phyloP scores from a whole-genome alignment of 2,329 filamentous ascomycete genomes.

The Hymenoscyphus infarciens region DNA sequence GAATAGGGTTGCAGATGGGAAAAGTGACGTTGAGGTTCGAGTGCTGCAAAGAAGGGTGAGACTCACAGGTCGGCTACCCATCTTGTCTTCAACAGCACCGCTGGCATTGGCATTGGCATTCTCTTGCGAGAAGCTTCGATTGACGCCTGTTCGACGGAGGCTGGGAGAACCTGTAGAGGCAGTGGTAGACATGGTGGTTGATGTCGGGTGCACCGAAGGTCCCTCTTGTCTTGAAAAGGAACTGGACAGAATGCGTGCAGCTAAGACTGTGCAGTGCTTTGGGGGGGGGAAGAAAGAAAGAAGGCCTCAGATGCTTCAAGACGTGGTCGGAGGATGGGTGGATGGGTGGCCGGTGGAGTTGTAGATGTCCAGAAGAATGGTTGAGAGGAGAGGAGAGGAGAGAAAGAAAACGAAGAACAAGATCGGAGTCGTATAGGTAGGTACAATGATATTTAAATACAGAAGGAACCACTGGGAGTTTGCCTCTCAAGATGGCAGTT shows the following conservation, averaged over 20 bases:
- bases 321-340: conserved; percentile 23
- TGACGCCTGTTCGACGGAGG: conserved; percentile 36
- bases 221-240: conserved; percentile 24
- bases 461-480: conserved; percentile 29
- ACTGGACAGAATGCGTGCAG: conserved; percentile 17
- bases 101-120: conserved; percentile 19
- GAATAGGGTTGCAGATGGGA: neutral
- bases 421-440: conserved; percentile 35
- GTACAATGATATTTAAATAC: conserved; percentile 30
- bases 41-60: neutral
- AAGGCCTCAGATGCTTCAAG: conserved; percentile 17
- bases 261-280: neutral
- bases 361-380: conserved; percentile 24
- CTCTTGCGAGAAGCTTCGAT: conserved; percentile 40
- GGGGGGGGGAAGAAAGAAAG: conserved; percentile 3
- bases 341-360: conserved; percentile 30
- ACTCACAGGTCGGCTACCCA: conserved; percentile 35
- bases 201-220: conserved; percentile 9
- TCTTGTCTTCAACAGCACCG: conserved; percentile 21
- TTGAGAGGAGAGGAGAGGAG: conserved; percentile 23
- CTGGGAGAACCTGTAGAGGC: conserved; percentile 42
- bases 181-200: conserved; percentile 40
- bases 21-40: neutral
- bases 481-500: conserved; percentile 9
- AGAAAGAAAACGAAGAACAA: conserved; percentile 28